Percentiles rank a stretch among this genome's conserved stretches.
Evolutionary conservation across 208 protist species (phyloP).

Genomic region (Tritrichomonas musculus): DNA sequence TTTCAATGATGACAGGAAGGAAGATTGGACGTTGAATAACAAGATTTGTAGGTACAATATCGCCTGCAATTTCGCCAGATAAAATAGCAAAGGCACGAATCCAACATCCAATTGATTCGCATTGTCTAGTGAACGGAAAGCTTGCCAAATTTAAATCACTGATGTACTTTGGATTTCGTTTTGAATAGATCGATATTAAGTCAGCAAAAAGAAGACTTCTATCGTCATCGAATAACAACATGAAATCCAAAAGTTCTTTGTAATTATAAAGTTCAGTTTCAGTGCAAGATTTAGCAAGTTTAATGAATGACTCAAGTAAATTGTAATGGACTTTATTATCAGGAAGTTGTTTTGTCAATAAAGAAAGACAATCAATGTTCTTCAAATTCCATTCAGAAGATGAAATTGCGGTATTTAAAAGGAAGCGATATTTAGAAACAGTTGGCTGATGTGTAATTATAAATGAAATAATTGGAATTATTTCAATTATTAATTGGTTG

Average conservation of each 20-base stretch:
- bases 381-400: constrained; percentile 1
- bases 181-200: neutral
- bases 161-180: neutral
- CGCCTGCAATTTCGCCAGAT: neutral
- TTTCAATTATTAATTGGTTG: neutral
- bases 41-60: neutral
- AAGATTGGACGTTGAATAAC: neutral
- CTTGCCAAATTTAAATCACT: neutral
- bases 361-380: neutral
- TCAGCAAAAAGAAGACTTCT: neutral
- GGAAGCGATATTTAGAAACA: too few species aligned
- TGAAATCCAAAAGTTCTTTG: neutral
- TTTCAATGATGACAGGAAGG: neutral
- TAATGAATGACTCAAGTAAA: neutral
- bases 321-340: neutral
- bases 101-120: neutral
- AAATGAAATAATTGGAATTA: neutral
- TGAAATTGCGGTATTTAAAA: neutral
- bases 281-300: neutral
- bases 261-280: neutral
- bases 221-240: constrained; percentile 19
- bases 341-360: neutral
- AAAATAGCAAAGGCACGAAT: neutral
- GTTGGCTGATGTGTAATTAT: neutral
- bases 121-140: neutral